Evolutionary conservation across 192 early-diverging fungal species (phyloP).

Genomic region (Powellomyces hirtus): DNA sequence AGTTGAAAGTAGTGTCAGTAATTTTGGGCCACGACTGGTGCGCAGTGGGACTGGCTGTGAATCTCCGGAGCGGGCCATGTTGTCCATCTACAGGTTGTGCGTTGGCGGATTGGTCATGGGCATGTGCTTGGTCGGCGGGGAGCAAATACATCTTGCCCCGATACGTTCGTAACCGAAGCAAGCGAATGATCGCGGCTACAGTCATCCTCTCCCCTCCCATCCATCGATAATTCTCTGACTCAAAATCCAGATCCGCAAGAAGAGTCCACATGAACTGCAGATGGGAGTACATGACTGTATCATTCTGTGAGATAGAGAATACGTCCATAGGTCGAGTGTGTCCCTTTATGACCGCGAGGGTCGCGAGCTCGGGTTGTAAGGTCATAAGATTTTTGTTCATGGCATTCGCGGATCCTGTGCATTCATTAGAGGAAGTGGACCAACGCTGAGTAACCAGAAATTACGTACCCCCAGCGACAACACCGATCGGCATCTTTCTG

Average conservation of each 20-base stretch:
- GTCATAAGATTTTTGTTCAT: conserved; percentile 43
- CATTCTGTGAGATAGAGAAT: conserved; percentile 40
- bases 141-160: conserved; percentile 57
- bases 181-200: conserved; percentile 48
- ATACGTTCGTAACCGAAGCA: conserved; percentile 60
- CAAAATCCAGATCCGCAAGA: conserved; percentile 52
- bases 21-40: conserved; percentile 17
- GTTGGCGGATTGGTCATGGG: background rate
- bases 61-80: conserved; percentile 24
- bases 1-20: conserved; percentile 29
- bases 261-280: conserved; percentile 44
- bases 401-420: conserved; percentile 39
- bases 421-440: background rate
- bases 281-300: conserved; percentile 42
- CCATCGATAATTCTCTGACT: conserved; percentile 47
- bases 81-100: background rate
- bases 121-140: conserved; percentile 25
- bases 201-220: conserved; percentile 37
- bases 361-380: conserved; percentile 32
- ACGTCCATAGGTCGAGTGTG: conserved; percentile 39
- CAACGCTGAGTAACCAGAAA: background rate
- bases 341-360: conserved; percentile 40
- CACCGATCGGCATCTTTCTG: conserved; percentile 57
- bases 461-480: conserved; percentile 48
- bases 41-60: conserved; percentile 15